Conservation (phyloP, 305 asterid genomes). For the Galium porrigens region DNA sequence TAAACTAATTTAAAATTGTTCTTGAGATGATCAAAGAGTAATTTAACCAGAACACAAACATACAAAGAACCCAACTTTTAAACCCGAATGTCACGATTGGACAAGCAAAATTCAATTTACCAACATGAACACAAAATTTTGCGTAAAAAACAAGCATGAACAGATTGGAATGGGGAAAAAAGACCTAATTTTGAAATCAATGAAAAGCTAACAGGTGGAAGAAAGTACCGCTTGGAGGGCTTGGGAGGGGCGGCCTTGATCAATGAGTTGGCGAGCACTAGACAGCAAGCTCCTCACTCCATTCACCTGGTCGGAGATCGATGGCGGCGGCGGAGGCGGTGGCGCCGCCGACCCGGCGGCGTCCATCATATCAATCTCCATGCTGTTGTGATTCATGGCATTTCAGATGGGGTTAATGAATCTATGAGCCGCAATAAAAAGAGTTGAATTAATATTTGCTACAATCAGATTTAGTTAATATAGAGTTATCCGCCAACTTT, state of each 20-base stretch:
- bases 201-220: background rate
- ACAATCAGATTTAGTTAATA: background rate
- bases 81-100: background rate
- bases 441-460: background rate
- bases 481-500: background rate
- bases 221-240: conserved; percentile 64
- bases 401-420: conserved; percentile 12
- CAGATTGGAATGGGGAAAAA: background rate
- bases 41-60: background rate
- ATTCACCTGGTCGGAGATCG: conserved; percentile 26
- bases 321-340: conserved; percentile 19
- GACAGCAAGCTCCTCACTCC: conserved; percentile 34
- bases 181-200: conserved; percentile 7
- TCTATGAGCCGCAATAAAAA: background rate
- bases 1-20: background rate
- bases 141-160: background rate
- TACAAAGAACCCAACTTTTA: background rate
- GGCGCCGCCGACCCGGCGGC: conserved; percentile 31
- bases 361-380: conserved; percentile 62
- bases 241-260: conserved; percentile 63
- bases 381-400: conserved; percentile 31
- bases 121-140: background rate
- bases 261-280: conserved; percentile 53
- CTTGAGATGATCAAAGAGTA: background rate
- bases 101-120: background rate